phyloP scores from a whole-genome alignment of 2,329 filamentous ascomycete genomes.

The Ophiostoma sp. region DNA sequence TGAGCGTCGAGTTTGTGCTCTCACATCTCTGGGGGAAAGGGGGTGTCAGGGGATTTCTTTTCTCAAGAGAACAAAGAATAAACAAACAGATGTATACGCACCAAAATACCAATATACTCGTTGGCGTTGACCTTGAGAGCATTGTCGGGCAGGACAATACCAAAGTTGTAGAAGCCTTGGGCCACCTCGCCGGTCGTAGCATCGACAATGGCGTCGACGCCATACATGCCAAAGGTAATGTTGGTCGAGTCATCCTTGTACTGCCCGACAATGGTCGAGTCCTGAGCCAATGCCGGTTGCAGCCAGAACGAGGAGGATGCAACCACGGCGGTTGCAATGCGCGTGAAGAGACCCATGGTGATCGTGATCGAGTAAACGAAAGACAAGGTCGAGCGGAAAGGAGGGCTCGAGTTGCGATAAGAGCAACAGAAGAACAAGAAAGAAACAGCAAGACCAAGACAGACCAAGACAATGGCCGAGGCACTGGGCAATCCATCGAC shows the following conservation, averaged over 20 bases:
- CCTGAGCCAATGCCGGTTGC: slow-evolving; percentile 24
- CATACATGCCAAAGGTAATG: slow-evolving; percentile 29
- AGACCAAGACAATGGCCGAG: background rate
- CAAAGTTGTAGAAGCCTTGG: slow-evolving; percentile 41
- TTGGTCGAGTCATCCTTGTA: slow-evolving; percentile 27
- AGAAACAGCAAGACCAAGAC: background rate
- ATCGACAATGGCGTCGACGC: slow-evolving; percentile 21
- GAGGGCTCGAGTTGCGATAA: background rate
- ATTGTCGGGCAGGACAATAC: slow-evolving; percentile 54
- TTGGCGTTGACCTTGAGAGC: slow-evolving; percentile 49
- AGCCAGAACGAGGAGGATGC: slow-evolving; percentile 20
- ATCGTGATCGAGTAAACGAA: background rate
- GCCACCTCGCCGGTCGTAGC: slow-evolving; percentile 23
- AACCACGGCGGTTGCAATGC: slow-evolving; percentile 23
- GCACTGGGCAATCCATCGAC: background rate
- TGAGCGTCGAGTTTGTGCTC: slow-evolving; percentile 45
- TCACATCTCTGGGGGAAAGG: slow-evolving; percentile 43
- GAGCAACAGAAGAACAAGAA: background rate
- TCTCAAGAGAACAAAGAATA: background rate
- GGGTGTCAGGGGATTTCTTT: background rate
- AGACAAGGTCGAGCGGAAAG: background rate
- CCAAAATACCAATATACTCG: slow-evolving; percentile 62
- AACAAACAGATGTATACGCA: slow-evolving; percentile 35
- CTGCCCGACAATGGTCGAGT: slow-evolving; percentile 6
- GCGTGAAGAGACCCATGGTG: slow-evolving; percentile 20